These are phyloP conservation scores for Fistulinella cinereoalba DNA, from an alignment of 1,284 basidiomycete genomes.

Conservation along the genomic window DNA sequence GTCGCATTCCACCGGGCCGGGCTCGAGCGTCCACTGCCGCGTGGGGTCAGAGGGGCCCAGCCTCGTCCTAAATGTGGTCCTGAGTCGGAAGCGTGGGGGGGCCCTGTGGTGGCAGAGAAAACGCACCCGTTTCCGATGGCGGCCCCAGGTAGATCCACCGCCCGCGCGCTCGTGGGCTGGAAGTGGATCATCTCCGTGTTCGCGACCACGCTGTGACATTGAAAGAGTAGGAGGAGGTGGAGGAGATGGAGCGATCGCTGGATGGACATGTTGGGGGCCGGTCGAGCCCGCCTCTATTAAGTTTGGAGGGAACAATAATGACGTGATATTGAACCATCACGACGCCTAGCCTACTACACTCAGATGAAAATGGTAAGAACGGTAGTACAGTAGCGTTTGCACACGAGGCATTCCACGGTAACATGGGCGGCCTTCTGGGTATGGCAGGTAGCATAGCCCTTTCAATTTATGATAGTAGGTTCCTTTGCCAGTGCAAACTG, in stretches of 20 bases:
- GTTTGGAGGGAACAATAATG: no score
- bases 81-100: no score
- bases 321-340: no score
- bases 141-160: constrained; percentile 25
- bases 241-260: constrained; percentile 17
- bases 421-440: no score
- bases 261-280: constrained; percentile 3
- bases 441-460: constrained; percentile 1
- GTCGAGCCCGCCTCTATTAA: no score
- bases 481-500: no score
- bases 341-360: no score
- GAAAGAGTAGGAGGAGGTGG: constrained; percentile 19
- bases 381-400: no score
- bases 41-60: constrained; percentile 32
- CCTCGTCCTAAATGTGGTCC: constrained; percentile 30
- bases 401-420: no score
- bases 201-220: constrained; percentile 35
- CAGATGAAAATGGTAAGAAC: no score
- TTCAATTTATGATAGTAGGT: no score
- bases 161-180: constrained; percentile 29
- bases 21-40: constrained; percentile 37
- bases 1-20: no score
- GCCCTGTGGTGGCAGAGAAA: constrained; percentile 8
- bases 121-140: constrained; percentile 41
- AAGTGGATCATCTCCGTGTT: constrained; percentile 72